Conservation (phyloP, 2,329 filamentous ascomycete genomes). For the Epichloe festucae region DNA sequence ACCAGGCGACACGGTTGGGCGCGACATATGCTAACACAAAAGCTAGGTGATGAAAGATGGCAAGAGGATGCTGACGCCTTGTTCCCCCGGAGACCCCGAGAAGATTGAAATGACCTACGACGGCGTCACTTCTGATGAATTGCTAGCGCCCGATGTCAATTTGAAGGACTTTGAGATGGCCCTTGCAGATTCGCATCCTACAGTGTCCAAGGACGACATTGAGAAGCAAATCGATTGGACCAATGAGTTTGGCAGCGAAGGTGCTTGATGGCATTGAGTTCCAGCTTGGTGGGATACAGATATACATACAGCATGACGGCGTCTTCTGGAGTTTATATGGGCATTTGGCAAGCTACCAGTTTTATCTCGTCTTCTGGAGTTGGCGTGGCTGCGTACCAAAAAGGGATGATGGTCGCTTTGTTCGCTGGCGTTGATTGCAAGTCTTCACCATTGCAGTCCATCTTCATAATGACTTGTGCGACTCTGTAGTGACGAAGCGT, state of each 20-base stretch:
- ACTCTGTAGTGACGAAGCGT: not conserved
- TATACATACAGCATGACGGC: conserved; percentile 15
- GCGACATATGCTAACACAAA: conserved; percentile 8
- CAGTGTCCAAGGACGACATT: conserved; percentile 79
- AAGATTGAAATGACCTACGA: conserved; percentile 93
- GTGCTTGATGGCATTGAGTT: conserved; percentile 30
- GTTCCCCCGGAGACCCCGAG: conserved; percentile 77
- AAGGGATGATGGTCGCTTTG: not conserved
- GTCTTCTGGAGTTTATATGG: conserved; percentile 17
- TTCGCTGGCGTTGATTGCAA: not conserved
- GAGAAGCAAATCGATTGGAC: conserved; percentile 85
- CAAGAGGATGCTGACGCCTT: conserved; percentile 64
- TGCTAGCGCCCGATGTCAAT: conserved; percentile 74
- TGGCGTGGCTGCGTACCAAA: not conserved
- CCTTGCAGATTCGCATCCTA: conserved; percentile 76
- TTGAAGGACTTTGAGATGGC: conserved; percentile 92
- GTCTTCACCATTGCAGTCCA: not conserved
- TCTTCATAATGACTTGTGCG: not conserved
- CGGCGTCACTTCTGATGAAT: conserved; percentile 67
- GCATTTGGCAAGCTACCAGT: conserved; percentile 10
- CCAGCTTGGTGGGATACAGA: conserved; percentile 6
- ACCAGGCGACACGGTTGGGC: not conserved
- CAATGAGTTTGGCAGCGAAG: conserved; percentile 88
- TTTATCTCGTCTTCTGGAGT: conserved; percentile 7
- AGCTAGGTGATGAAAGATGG: conserved; percentile 57